Conservation (phyloP, 208 protist species). For the Angomonas ambiguus region DNA sequence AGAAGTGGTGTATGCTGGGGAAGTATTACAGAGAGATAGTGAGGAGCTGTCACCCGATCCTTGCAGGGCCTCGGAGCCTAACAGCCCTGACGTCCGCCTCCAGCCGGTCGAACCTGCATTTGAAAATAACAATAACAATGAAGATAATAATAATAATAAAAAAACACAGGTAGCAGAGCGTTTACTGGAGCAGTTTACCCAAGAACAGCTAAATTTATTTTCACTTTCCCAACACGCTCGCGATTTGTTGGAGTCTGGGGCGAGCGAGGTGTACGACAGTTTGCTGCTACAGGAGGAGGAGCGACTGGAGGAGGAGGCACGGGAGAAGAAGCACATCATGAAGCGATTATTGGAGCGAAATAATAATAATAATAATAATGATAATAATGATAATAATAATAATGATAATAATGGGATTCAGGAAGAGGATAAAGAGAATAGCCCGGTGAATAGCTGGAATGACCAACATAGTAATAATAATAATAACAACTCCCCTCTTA, state of each 20-base stretch:
- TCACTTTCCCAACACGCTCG: background rate
- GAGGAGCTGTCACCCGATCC: no score
- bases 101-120: background rate
- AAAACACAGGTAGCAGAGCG: background rate
- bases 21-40: no score
- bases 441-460: no score
- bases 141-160: slow-evolving; percentile 6
- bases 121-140: slow-evolving; percentile 1
- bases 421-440: no score
- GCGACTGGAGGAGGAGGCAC: background rate
- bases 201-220: no score
- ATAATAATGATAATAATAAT: slow-evolving; percentile 5
- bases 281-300: background rate
- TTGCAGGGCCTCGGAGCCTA: no score
- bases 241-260: background rate
- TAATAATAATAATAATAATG: slow-evolving; percentile 10
- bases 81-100: no score
- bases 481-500: background rate
- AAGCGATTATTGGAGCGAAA: background rate
- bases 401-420: background rate
- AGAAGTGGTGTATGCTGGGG: no score
- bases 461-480: background rate
- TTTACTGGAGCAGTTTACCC: background rate
- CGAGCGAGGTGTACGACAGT: background rate
- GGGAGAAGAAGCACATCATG: background rate